Evolutionary conservation across 192 early-diverging fungal species (phyloP).

Genomic region (Podila epigama): DNA sequence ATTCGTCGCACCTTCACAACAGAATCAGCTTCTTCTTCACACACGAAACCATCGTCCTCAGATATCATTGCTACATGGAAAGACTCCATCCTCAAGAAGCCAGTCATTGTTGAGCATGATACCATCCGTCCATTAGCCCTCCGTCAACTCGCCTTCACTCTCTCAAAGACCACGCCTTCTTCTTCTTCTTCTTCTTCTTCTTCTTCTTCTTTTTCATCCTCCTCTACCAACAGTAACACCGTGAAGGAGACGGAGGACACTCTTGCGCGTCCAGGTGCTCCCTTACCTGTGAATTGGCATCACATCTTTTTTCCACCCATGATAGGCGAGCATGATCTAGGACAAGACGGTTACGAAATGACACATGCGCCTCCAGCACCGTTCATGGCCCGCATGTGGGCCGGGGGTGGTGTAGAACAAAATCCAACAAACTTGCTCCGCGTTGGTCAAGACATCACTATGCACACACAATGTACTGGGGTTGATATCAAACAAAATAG

Average conservation of each 20-base stretch:
- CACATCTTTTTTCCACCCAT: conserved; percentile 83
- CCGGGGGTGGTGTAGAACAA: conserved; percentile 75
- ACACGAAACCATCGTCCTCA: neutral
- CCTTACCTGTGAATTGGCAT: conserved; percentile 78
- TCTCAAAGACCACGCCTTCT: conserved; percentile 19
- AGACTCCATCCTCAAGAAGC: conserved; percentile 19
- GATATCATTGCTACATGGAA: conserved; percentile 38
- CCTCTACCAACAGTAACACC: too few species aligned
- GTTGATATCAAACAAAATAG: conserved; percentile 62
- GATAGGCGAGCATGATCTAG: conserved; percentile 67
- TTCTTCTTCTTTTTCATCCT: too few species aligned
- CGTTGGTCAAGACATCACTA: conserved; percentile 67
- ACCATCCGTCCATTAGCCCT: conserved; percentile 30
- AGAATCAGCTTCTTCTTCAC: neutral
- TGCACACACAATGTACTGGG: conserved; percentile 62
- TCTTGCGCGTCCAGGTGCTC: conserved; percentile 23
- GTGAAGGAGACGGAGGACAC: neutral
- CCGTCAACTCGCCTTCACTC: conserved; percentile 37
- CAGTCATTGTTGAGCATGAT: conserved; percentile 36
- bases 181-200: neutral
- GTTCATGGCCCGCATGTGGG: conserved; percentile 87
- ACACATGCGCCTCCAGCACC: conserved; percentile 79
- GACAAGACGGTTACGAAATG: conserved; percentile 84
- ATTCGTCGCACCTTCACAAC: neutral
- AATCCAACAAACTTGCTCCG: conserved; percentile 64